Conservation (phyloP, 768 basidiomycete genomes). For the Suillus subluteus region DNA sequence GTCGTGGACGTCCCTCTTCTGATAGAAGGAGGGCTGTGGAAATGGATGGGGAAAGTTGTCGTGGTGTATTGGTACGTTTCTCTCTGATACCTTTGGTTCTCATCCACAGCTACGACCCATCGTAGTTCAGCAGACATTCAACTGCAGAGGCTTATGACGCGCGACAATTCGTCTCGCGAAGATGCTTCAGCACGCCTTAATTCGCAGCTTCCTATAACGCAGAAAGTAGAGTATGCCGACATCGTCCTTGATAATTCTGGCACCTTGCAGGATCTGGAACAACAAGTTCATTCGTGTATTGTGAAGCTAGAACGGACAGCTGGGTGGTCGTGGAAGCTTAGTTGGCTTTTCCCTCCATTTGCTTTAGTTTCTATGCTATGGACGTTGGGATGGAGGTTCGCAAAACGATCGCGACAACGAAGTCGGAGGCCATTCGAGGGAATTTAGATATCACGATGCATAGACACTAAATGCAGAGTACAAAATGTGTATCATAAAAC, state of each 20-base stretch:
- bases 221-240: slow-evolving; percentile 87
- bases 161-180: slow-evolving; percentile 66
- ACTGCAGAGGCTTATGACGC: slow-evolving; percentile 76
- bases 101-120: neutral
- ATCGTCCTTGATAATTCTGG: slow-evolving; percentile 90
- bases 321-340: slow-evolving; percentile 64
- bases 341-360: slow-evolving; percentile 61
- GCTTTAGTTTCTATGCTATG: slow-evolving; percentile 52
- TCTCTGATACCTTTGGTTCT: slow-evolving; percentile 3
- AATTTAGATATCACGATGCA: neutral
- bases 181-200: slow-evolving; percentile 77
- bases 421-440: neutral
- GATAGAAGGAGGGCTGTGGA: slow-evolving; percentile 87
- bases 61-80: slow-evolving; percentile 87
- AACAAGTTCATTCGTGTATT: slow-evolving; percentile 44
- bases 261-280: slow-evolving; percentile 64
- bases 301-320: slow-evolving; percentile 45
- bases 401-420: neutral
- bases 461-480: neutral
- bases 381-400: slow-evolving; percentile 40
- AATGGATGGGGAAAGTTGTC: slow-evolving; percentile 79
- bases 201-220: slow-evolving; percentile 78
- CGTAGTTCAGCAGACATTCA: slow-evolving; percentile 81
- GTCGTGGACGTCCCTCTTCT: slow-evolving; percentile 91
- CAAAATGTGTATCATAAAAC: neutral